phyloP scores from a whole-genome alignment of 768 basidiomycete genomes.

The Tulasnella sp. region DNA sequence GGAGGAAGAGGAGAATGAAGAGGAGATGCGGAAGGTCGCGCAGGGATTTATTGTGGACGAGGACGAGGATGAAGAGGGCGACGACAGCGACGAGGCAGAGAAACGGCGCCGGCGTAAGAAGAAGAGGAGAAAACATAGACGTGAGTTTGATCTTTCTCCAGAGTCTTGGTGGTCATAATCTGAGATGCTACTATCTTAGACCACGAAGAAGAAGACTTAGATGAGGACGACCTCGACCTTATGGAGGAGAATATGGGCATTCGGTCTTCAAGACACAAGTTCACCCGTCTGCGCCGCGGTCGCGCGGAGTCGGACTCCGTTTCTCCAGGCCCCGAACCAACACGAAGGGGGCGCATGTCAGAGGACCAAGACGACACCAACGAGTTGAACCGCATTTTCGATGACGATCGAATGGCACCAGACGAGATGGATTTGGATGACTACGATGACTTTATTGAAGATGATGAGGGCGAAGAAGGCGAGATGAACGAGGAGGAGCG shows the following conservation, averaged over 20 bases:
- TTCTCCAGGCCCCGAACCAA: conserved; percentile 34
- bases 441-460: conserved; percentile 57
- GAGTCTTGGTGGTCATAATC: conserved; percentile 14
- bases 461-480: conserved; percentile 39
- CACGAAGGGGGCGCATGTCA: conserved; percentile 50
- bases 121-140: conserved; percentile 45
- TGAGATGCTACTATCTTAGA: conserved; percentile 7
- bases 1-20: conserved; percentile 83
- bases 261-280: conserved; percentile 39
- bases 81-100: conserved; percentile 48
- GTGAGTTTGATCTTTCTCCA: conserved; percentile 20
- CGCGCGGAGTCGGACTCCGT: conserved; percentile 53
- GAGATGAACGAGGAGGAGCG: conserved; percentile 65
- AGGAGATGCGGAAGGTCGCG: conserved; percentile 65
- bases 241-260: conserved; percentile 77
- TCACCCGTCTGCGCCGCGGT: conserved; percentile 66
- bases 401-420: conserved; percentile 46
- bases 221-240: conserved; percentile 80
- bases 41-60: conserved; percentile 91
- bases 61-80: conserved; percentile 78
- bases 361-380: conserved; percentile 68
- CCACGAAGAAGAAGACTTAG: conserved; percentile 35
- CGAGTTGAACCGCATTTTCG: conserved; percentile 60
- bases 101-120: conserved; percentile 34
- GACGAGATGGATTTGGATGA: conserved; percentile 35